Percentiles rank a stretch among this genome's conserved stretches.
phyloP scores from a whole-genome alignment of 768 basidiomycete genomes.

The Podaxis sp. region DNA sequence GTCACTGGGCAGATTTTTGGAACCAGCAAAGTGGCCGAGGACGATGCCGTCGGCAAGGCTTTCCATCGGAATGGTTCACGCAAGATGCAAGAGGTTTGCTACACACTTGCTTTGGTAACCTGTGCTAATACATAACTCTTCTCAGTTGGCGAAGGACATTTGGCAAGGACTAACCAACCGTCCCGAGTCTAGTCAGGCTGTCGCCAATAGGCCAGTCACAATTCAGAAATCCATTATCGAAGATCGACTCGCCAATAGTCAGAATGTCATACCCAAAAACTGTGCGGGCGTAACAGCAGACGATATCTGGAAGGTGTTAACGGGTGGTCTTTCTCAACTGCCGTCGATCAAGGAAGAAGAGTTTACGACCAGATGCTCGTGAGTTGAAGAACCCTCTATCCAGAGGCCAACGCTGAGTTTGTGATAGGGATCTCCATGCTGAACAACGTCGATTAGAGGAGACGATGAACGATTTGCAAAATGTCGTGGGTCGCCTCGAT shows the following conservation, averaged over 20 bases:
- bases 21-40: neutral
- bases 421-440: neutral
- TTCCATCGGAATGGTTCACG: slow-evolving; percentile 7
- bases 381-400: neutral
- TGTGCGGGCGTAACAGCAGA: neutral
- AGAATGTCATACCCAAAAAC: neutral
- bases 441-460: slow-evolving; percentile 9
- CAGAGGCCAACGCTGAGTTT: neutral
- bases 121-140: neutral
- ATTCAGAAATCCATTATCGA: neutral
- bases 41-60: slow-evolving; percentile 1
- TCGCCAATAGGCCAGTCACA: neutral
- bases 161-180: neutral
- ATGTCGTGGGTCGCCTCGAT: slow-evolving; percentile 5
- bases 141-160: neutral
- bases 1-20: slow-evolving; percentile 11
- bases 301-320: slow-evolving; percentile 1
- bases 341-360: neutral
- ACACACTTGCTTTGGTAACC: too few species aligned
- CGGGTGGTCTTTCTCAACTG: neutral
- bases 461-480: slow-evolving; percentile 11
- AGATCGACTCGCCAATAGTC: neutral
- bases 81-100: neutral
- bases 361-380: slow-evolving; percentile 8
- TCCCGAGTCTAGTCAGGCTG: neutral